phyloP scores from a whole-genome alignment of 805 yeast species.

The Cyberlindnera maritima region DNA sequence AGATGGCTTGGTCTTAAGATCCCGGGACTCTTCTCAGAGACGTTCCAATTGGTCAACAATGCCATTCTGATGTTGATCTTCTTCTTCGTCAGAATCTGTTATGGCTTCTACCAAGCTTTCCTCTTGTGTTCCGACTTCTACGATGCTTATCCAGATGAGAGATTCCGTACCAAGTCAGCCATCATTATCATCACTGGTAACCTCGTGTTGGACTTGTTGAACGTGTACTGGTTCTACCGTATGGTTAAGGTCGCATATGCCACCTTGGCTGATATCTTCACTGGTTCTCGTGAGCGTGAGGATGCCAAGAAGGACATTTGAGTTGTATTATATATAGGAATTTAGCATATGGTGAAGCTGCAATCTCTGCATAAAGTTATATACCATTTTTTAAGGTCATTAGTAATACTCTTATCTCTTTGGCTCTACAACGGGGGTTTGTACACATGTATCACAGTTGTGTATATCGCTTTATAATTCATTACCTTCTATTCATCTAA shows the following conservation, averaged over 20 bases:
- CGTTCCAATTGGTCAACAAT: constrained; percentile 60
- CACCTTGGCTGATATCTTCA: constrained; percentile 32
- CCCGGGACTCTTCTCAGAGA: constrained; percentile 56
- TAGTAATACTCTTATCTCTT: too few relatives aligned
- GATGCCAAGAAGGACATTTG: constrained; percentile 28
- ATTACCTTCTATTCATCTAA: too few relatives aligned
- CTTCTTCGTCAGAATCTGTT: constrained; percentile 65
- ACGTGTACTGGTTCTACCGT: constrained; percentile 75
- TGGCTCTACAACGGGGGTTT: too few relatives aligned
- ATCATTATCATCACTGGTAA: constrained; percentile 40
- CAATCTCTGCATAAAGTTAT: too few relatives aligned
- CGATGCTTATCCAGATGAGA: constrained; percentile 34
- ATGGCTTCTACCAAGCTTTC: constrained; percentile 72
- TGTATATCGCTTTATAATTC: too few relatives aligned
- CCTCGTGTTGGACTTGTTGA: constrained; percentile 55
- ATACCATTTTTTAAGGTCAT: too few relatives aligned
- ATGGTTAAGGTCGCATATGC: constrained; percentile 65
- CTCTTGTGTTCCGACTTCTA: constrained; percentile 44
- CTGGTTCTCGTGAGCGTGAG: constrained; percentile 24
- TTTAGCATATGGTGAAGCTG: too few relatives aligned
- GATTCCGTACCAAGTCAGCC: constrained; percentile 43
- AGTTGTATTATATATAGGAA: too few relatives aligned
- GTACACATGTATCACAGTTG: too few relatives aligned
- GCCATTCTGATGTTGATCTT: constrained; percentile 58
- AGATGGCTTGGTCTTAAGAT: constrained; percentile 80